These are phyloP conservation scores for Pseudopyrenochaeta lycopersici DNA, from an alignment of 2,329 filamentous ascomycete genomes.

Conservation along the genomic window DNA sequence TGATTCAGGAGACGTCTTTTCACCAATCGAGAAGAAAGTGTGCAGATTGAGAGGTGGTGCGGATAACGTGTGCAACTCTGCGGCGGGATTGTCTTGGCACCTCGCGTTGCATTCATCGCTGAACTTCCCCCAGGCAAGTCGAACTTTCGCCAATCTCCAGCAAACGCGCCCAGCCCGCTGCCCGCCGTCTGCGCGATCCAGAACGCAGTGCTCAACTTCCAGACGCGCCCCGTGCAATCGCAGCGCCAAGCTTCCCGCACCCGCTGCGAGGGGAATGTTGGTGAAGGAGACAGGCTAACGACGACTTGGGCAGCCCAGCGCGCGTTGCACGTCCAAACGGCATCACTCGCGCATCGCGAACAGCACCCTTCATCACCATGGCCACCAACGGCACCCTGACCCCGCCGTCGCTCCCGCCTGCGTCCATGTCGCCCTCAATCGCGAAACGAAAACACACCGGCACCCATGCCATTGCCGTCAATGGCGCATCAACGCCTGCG, in stretches of 20 bases:
- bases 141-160: conserved; percentile 25
- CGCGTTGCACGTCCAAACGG: conserved; percentile 42
- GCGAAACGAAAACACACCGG: conserved; percentile 58
- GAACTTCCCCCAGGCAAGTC: conserved; percentile 34
- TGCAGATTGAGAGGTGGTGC: neutral
- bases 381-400: conserved; percentile 49
- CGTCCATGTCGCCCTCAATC: conserved; percentile 38
- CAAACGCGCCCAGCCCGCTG: conserved; percentile 17
- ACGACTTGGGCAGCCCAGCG: conserved; percentile 39
- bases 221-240: neutral
- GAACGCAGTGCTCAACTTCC: neutral
- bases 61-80: conserved; percentile 13
- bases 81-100: conserved; percentile 31
- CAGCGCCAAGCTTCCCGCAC: conserved; percentile 1
- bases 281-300: conserved; percentile 18
- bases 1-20: neutral
- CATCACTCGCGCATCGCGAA: conserved; percentile 46
- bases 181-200: conserved; percentile 22
- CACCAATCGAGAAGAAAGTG: neutral
- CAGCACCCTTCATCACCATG: conserved; percentile 41
- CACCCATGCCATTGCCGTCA: conserved; percentile 36
- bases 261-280: conserved; percentile 17
- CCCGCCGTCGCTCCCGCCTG: conserved; percentile 40
- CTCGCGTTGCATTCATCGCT: conserved; percentile 34
- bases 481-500: conserved; percentile 39